phyloP scores from a whole-genome alignment of 139 green algal species.

The Limnomonas spitsbergensis region DNA sequence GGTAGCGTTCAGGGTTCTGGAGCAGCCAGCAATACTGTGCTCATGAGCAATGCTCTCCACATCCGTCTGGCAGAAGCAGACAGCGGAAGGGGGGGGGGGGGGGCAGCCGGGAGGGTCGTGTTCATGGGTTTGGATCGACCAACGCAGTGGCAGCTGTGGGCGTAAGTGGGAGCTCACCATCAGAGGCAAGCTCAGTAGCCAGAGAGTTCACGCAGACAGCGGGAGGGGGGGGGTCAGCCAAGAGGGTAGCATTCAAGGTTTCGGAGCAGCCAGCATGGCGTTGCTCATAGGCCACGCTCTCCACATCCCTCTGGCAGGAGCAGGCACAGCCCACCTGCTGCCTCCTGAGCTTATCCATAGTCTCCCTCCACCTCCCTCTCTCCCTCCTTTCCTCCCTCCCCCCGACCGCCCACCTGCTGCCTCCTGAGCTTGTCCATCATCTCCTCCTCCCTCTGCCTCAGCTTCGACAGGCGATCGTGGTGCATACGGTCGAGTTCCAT shows the following conservation, averaged over 20 bases:
- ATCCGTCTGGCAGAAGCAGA: no score
- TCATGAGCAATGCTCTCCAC: slow-evolving; percentile 13
- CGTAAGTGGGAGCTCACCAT: no score
- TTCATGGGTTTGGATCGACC: no score
- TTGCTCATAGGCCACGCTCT: slow-evolving; percentile 14
- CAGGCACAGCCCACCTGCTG: no score
- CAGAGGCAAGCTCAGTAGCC: no score
- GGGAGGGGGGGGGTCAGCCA: not conserved
- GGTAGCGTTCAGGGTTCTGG: no score
- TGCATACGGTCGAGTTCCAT: slow-evolving; percentile 54
- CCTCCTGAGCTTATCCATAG: slow-evolving; percentile 43
- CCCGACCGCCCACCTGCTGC: slow-evolving; percentile 41
- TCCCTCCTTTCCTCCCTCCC: no score
- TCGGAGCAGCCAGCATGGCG: not conserved
- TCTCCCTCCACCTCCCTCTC: no score
- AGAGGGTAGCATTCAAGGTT: no score
- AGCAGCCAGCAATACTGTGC: not conserved
- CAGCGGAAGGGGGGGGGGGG: no score
- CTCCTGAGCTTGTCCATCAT: slow-evolving; percentile 44
- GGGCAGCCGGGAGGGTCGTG: no score
- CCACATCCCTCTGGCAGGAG: slow-evolving; percentile 6
- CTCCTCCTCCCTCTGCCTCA: slow-evolving; percentile 51
- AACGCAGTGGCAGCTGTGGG: no score
- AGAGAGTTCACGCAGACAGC: not conserved
- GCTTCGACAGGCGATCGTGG: slow-evolving; percentile 40